These are phyloP conservation scores for Mesostigma viride DNA, from an alignment of 139 green algal genomes.

Conservation along the genomic window DNA sequence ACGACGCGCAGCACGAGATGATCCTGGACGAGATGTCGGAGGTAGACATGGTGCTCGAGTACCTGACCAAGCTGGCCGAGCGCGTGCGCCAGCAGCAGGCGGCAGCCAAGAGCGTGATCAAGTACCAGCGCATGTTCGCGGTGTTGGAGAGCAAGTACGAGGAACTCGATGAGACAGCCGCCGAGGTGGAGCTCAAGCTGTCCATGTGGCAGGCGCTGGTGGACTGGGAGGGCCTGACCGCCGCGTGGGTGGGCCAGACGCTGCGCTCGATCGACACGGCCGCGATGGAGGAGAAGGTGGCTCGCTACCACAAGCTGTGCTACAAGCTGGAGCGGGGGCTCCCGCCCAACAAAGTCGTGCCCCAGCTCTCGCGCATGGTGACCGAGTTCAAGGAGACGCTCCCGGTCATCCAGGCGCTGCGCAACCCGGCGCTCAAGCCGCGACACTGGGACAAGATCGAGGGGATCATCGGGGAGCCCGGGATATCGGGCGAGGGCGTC, in stretches of 20 bases:
- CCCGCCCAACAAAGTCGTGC: slow-evolving; percentile 54
- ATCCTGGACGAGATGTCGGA: slow-evolving; percentile 41
- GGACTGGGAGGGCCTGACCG: slow-evolving; percentile 46
- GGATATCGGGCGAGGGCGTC: slow-evolving; percentile 40
- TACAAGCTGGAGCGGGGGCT: slow-evolving; percentile 58
- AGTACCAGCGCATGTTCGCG: slow-evolving; percentile 62
- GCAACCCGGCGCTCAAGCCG: slow-evolving; percentile 51
- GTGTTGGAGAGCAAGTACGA: slow-evolving; percentile 37
- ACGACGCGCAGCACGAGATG: slow-evolving; percentile 54
- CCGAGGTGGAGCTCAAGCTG: slow-evolving; percentile 62
- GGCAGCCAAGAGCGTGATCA: slow-evolving; percentile 46
- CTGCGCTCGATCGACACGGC: slow-evolving; percentile 52
- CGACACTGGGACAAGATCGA: slow-evolving; percentile 66
- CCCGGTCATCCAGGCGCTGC: slow-evolving; percentile 46
- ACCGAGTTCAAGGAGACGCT: slow-evolving; percentile 50
- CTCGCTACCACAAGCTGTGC: slow-evolving; percentile 41
- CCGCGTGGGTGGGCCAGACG: slow-evolving; percentile 34
- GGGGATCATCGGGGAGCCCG: slow-evolving; percentile 36
- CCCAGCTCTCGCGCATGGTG: slow-evolving; percentile 42
- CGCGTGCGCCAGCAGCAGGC: slow-evolving; percentile 32
- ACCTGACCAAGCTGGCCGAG: slow-evolving; percentile 11
- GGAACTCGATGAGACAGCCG: slow-evolving; percentile 38
- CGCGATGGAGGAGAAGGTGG: slow-evolving; percentile 53
- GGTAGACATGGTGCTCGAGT: slow-evolving; percentile 15
- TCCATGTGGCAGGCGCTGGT: slow-evolving; percentile 45